These are phyloP conservation scores for Circinella minor DNA, from an alignment of 371 early-diverging fungal genomes.

Conservation along the genomic window DNA sequence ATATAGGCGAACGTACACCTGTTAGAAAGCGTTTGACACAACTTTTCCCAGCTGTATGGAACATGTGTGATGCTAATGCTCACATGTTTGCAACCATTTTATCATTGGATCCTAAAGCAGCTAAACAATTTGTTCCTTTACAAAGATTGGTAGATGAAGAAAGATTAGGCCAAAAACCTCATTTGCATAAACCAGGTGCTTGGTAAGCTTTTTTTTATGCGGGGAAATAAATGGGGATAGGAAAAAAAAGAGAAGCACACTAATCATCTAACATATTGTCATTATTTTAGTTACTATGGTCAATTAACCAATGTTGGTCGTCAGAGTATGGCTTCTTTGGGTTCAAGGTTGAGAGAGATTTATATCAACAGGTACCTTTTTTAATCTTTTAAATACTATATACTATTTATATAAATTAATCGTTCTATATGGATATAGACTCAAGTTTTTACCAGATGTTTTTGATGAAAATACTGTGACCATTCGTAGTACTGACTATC, in stretches of 20 bases:
- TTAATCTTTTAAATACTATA: not conserved
- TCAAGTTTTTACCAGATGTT: constrained; percentile 45
- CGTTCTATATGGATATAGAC: constrained; percentile 17
- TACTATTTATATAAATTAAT: not conserved
- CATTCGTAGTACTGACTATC: constrained; percentile 71
- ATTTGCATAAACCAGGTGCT: constrained; percentile 31
- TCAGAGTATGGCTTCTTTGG: constrained; percentile 58
- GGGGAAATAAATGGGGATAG: not conserved
- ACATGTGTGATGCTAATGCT: constrained; percentile 53
- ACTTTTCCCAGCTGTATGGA: constrained; percentile 56
- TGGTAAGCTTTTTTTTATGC: constrained; percentile 32
- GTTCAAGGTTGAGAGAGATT: constrained; percentile 62
- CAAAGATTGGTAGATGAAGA: constrained; percentile 41
- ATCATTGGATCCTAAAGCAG: constrained; percentile 23
- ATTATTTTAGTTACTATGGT: constrained; percentile 60
- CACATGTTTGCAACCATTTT: constrained; percentile 55
- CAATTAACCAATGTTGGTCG: constrained; percentile 83
- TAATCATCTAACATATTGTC: not conserved
- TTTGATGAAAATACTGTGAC: constrained; percentile 53
- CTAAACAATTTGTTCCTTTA: constrained; percentile 24
- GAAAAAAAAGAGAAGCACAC: constrained; percentile 14
- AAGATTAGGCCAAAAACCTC: constrained; percentile 15
- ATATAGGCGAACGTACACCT: constrained; percentile 59
- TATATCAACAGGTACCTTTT: constrained; percentile 62
- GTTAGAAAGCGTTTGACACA: constrained; percentile 44